These are phyloP conservation scores for Dysphania ambrosioides DNA, from an alignment of 148 eudicot genomes.

Conservation along the genomic window DNA sequence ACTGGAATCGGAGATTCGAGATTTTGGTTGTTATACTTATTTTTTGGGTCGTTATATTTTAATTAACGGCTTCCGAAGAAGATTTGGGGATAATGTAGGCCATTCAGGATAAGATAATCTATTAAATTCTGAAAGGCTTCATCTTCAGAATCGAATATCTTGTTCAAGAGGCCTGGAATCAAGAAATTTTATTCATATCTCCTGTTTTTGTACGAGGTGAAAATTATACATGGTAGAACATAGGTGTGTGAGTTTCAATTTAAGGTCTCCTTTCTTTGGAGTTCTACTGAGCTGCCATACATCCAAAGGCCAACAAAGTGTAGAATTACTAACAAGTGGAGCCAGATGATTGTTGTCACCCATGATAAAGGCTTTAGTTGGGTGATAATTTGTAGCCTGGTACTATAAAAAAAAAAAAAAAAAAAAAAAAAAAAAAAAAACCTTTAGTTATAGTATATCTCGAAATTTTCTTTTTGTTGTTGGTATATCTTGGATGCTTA, in stretches of 20 bases:
- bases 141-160: background rate
- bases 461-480: background rate
- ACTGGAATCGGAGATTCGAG: background rate
- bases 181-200: background rate
- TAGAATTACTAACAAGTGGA: background rate
- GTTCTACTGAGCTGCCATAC: background rate
- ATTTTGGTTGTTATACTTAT: background rate
- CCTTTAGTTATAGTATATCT: background rate
- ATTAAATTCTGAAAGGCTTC: background rate
- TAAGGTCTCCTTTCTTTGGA: background rate
- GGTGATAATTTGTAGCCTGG: background rate
- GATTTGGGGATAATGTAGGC: background rate
- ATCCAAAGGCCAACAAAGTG: background rate
- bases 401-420: too few relatives aligned
- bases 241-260: background rate
- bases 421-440: too few relatives aligned
- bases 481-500: constrained; percentile 6
- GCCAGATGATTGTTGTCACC: background rate
- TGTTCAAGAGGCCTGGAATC: background rate
- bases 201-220: background rate
- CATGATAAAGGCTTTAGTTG: constrained; percentile 2
- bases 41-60: background rate
- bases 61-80: background rate
- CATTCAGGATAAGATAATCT: background rate
- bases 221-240: background rate